A percentile compares a stretch with the other conserved stretches of the same genome.
These are phyloP conservation scores for Tetrahymena elliotti DNA, from an alignment of 73 alveolate genomes.

Conservation along the genomic window DNA sequence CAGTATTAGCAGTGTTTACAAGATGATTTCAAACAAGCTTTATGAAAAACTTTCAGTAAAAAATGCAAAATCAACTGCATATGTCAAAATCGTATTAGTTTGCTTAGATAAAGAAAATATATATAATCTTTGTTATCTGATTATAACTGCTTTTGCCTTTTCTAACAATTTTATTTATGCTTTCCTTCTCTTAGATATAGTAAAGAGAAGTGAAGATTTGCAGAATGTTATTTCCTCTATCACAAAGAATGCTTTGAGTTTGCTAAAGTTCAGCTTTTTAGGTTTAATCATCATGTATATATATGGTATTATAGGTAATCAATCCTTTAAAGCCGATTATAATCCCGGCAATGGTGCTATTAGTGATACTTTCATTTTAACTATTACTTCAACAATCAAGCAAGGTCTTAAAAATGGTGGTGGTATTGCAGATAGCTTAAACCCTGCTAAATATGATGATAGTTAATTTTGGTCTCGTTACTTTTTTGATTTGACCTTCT, in stretches of 20 bases:
- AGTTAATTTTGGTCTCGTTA: constrained; percentile 15
- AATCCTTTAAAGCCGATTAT: neutral
- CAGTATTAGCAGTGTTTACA: neutral
- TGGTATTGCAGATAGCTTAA: constrained; percentile 1
- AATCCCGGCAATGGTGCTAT: neutral
- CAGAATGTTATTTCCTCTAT: constrained; percentile 27
- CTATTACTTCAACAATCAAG: constrained; percentile 30
- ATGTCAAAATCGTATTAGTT: neutral
- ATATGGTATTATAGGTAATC: constrained; percentile 20
- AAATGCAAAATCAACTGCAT: neutral
- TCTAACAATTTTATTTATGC: neutral
- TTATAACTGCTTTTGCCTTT: neutral
- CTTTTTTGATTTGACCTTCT: constrained; percentile 32
- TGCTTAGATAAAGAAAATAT: neutral
- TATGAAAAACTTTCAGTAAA: neutral
- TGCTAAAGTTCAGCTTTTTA: constrained; percentile 12
- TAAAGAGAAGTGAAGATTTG: constrained; percentile 41
- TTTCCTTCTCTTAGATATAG: constrained; percentile 9
- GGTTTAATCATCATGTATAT: constrained; percentile 7
- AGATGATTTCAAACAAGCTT: neutral
- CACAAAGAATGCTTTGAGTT: constrained; percentile 22
- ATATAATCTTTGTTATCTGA: neutral
- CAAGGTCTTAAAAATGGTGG: constrained; percentile 42
- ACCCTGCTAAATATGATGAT: neutral
- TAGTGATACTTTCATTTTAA: constrained; percentile 10